These are phyloP conservation scores for Dactylellina drechsleri DNA, from an alignment of 2,329 filamentous ascomycete species.

Conservation along the genomic window DNA sequence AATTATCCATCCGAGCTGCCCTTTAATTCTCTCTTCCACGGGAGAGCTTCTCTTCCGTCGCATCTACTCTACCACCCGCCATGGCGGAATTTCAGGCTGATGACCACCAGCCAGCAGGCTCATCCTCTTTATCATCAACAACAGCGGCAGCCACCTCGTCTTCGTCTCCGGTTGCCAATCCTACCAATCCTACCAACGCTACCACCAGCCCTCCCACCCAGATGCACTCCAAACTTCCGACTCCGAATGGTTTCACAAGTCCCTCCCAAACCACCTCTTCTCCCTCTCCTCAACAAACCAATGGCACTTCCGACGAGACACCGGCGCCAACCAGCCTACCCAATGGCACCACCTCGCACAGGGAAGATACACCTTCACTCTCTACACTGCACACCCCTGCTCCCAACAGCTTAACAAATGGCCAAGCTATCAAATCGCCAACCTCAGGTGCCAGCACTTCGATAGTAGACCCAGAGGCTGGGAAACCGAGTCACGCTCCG, in stretches of 20 bases:
- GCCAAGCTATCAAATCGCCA: constrained; percentile 20
- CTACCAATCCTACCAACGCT: constrained; percentile 16
- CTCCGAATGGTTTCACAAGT: constrained; percentile 36
- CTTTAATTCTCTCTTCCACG: background rate
- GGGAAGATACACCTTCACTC: constrained; percentile 24
- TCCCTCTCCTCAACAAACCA: constrained; percentile 20
- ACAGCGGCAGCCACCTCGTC: constrained; percentile 26
- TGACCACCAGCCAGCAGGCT: constrained; percentile 53
- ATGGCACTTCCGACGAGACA: constrained; percentile 31
- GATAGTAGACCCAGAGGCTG: constrained; percentile 13
- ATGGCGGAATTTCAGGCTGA: constrained; percentile 53
- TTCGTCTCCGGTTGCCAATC: constrained; percentile 21
- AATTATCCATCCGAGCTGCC: background rate
- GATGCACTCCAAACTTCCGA: constrained; percentile 45
- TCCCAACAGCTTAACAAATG: constrained; percentile 15
- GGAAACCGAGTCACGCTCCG: constrained; percentile 9
- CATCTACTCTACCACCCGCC: constrained; percentile 18
- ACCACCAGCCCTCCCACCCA: constrained; percentile 13
- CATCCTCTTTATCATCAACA: constrained; percentile 15
- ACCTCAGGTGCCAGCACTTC: background rate
- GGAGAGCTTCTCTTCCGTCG: background rate
- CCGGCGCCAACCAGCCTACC: background rate
- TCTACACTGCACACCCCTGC: constrained; percentile 2
- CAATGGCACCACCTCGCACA: constrained; percentile 22
- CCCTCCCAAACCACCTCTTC: constrained; percentile 16